Conservation (phyloP, 2,329 filamentous ascomycete species). For the Penicillium sp. region DNA sequence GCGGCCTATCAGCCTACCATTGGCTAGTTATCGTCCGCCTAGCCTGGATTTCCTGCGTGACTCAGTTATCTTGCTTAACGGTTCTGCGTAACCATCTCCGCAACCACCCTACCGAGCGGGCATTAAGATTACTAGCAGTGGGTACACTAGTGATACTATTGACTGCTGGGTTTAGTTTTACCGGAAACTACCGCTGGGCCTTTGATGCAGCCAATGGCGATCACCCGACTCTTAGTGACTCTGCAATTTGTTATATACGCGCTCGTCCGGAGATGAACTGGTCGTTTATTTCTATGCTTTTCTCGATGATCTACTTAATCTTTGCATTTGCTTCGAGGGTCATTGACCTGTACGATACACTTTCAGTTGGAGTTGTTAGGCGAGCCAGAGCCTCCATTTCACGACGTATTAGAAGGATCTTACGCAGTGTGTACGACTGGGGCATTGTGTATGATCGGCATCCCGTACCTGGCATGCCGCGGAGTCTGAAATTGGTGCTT, state of each 20-base stretch:
- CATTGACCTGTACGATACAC: background rate
- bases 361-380: background rate
- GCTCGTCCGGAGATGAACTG: background rate
- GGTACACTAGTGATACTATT: background rate
- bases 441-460: background rate
- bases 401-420: background rate
- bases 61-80: constrained; percentile 10
- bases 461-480: background rate
- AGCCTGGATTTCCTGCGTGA: constrained; percentile 11
- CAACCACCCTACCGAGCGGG: background rate
- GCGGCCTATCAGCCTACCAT: constrained; percentile 7
- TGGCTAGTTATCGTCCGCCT: constrained; percentile 5
- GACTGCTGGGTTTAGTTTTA: constrained; percentile 1
- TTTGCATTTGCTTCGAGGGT: background rate
- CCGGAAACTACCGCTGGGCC: constrained; percentile 2
- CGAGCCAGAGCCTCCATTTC: background rate
- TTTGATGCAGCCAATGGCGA: background rate
- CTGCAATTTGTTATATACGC: background rate
- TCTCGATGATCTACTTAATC: background rate
- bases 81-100: constrained; percentile 4
- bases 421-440: background rate
- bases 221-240: background rate
- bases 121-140: constrained; percentile 2
- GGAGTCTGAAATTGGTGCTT: background rate
- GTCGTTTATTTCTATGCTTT: background rate